phyloP scores from a whole-genome alignment of 306 rosid species.

The Delonix regia region DNA sequence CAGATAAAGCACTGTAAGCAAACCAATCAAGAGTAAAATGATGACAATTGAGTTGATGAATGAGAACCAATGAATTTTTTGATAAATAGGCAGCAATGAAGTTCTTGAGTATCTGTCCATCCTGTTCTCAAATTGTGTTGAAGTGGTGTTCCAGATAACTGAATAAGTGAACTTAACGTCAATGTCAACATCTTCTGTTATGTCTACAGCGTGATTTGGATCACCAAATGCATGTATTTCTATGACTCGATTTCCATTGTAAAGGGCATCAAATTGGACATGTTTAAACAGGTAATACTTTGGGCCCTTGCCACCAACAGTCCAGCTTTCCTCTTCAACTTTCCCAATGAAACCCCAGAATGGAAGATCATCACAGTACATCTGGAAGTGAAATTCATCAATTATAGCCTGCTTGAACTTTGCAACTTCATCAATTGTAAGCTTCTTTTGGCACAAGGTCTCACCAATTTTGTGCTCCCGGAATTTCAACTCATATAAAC shows the following conservation, averaged over 20 bases:
- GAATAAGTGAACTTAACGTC: constrained; percentile 81
- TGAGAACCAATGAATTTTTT: constrained; percentile 83
- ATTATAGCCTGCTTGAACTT: constrained; percentile 65
- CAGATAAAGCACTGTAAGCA: constrained; percentile 70
- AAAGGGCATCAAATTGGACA: constrained; percentile 71
- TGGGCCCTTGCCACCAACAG: constrained; percentile 45
- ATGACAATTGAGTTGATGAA: constrained; percentile 72
- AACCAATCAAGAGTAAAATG: constrained; percentile 72
- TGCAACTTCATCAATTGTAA: constrained; percentile 62
- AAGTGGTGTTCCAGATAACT: constrained; percentile 66
- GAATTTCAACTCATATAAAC: constrained; percentile 67
- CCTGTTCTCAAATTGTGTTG: constrained; percentile 59
- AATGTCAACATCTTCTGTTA: constrained; percentile 61
- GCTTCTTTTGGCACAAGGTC: constrained; percentile 59
- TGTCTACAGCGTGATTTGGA: constrained; percentile 66
- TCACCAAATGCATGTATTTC: constrained; percentile 74
- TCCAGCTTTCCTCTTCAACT: constrained; percentile 63
- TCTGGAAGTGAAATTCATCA: constrained; percentile 81
- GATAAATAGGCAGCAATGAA: constrained; percentile 60
- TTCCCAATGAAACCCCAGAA: constrained; percentile 84
- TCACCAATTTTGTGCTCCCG: constrained; percentile 48
- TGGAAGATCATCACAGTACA: constrained; percentile 90
- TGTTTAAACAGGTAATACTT: constrained; percentile 70
- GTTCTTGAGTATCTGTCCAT: constrained; percentile 71
- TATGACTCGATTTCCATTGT: constrained; percentile 60